These are phyloP conservation scores for Xanthoconium separans DNA, from an alignment of 1,284 basidiomycete genomes.

Conservation along the genomic window DNA sequence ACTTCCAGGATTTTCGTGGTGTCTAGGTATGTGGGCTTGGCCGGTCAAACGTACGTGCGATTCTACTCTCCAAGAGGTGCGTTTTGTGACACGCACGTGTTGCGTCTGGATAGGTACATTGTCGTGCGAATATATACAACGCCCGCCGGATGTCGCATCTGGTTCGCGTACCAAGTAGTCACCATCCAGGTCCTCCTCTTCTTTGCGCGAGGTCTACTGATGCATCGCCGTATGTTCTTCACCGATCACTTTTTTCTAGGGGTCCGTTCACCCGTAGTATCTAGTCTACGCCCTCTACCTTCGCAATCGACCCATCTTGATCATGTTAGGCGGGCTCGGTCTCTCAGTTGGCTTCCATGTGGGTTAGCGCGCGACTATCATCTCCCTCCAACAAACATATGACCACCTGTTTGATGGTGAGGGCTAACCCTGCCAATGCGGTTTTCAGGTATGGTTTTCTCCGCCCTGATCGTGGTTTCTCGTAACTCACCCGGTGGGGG, in stretches of 20 bases:
- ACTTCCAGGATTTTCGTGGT: slow-evolving; percentile 11
- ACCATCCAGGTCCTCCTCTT: slow-evolving; percentile 16
- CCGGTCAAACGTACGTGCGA: slow-evolving; percentile 19
- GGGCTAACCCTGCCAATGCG: slow-evolving; percentile 11
- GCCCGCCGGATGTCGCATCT: slow-evolving; percentile 10
- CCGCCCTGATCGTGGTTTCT: background rate
- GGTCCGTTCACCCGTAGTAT: background rate
- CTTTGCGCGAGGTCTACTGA: slow-evolving; percentile 13
- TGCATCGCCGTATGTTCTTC: slow-evolving; percentile 15
- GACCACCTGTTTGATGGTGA: slow-evolving; percentile 17
- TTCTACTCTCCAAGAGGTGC: background rate
- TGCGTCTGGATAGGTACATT: slow-evolving; percentile 14
- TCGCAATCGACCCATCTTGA: slow-evolving; percentile 1
- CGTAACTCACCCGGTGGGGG: background rate
- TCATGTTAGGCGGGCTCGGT: slow-evolving; percentile 6
- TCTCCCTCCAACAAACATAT: slow-evolving; percentile 12
- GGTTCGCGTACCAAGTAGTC: slow-evolving; percentile 20
- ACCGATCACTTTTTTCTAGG: background rate
- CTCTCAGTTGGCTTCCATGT: slow-evolving; percentile 20
- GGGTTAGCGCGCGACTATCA: slow-evolving; percentile 13
- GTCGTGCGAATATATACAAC: slow-evolving; percentile 13
- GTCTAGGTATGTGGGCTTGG: slow-evolving; percentile 16
- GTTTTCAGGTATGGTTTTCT: slow-evolving; percentile 18
- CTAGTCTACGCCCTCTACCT: slow-evolving; percentile 18
- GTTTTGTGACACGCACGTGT: background rate